A percentile compares a stretch with the other conserved stretches of the same genome.
phyloP scores from a whole-genome alignment of 1,284 basidiomycete species.

The Marasmius fiardii region DNA sequence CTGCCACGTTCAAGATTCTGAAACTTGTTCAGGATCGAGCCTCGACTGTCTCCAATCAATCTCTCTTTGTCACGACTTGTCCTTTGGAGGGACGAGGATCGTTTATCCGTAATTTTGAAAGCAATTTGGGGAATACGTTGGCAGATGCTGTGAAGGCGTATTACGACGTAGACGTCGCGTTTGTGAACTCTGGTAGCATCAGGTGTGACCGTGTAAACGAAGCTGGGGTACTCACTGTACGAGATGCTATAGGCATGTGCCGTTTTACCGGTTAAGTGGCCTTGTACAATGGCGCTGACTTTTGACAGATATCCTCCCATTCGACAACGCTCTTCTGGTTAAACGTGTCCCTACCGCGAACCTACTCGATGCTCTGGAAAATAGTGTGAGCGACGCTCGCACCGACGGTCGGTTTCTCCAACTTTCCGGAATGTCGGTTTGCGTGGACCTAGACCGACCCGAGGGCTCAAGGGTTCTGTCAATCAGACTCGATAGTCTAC shows the following conservation, averaged over 20 bases:
- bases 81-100: constrained; percentile 11
- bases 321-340: constrained; percentile 7
- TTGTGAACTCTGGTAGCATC: constrained; percentile 6
- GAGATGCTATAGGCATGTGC: constrained; percentile 7
- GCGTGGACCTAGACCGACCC: constrained; percentile 9
- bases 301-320: constrained; percentile 8
- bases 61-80: constrained; percentile 2
- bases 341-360: background rate
- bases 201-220: constrained; percentile 12
- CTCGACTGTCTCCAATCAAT: constrained; percentile 6
- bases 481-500: background rate
- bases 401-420: constrained; percentile 18
- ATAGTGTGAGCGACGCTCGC: constrained; percentile 12
- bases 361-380: constrained; percentile 12
- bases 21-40: constrained; percentile 1
- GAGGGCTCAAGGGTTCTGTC: constrained; percentile 10
- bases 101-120: constrained; percentile 2
- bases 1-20: constrained; percentile 1
- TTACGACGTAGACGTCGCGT: constrained; percentile 10
- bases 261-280: background rate
- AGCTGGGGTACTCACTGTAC: constrained; percentile 5
- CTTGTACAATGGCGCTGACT: background rate
- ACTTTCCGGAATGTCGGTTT: constrained; percentile 13
- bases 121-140: constrained; percentile 11
- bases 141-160: constrained; percentile 8